Evolutionary conservation across 495 filamentous ascomycete genomes (phyloP), one percentile per base, ranked within the genome.

Genomic region (Achaetomiella virescens): DNA sequence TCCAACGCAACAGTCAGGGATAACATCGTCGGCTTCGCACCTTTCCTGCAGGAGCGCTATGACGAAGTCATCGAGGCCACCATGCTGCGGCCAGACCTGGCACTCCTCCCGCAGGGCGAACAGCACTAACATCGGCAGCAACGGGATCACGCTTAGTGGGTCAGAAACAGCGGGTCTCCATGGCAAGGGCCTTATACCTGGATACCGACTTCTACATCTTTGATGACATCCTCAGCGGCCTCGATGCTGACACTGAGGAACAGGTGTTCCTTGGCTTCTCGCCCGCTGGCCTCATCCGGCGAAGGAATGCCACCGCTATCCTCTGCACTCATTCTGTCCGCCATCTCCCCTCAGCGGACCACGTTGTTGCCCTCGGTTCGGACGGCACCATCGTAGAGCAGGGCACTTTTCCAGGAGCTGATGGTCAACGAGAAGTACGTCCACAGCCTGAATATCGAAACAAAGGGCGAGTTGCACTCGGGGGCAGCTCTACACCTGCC

Each of bases 61-160:
- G 68, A 69, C 17, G 73, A 79, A 20, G 80, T 88, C 0, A 60
- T 88, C n/a, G 69, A 78, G n/a, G 83, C 78, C n/a, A 86, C 85
- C 61, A 76, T 77, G 44, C 70, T 90, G 17, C 71, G 72, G 5
- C 69, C 75, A 43, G 84, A 87, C 63, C 65, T 87, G 41, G 66
- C 59, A 6, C n/a, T 65, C 1, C 37, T 67, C 3, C 62, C 62
- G 5, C 45, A 57, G 12, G 59, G 64, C 0, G 83, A n/a, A 89
- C 61, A 62, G 75, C 31, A 87, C 83, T 3, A 62, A 75, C 2
- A 76, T 86, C 54, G 86, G 85, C 9, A 84, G 78, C 68, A 82
- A 82, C 52, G 86, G 85, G 0, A 76, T 85, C 52, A 74, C 76
- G 3, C 72, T 90, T 9, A 83, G 80, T 58, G 84, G 84, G 85